Evolutionary conservation across 768 basidiomycete species (phyloP).

Genomic region (Auriscalpium microsporum): DNA sequence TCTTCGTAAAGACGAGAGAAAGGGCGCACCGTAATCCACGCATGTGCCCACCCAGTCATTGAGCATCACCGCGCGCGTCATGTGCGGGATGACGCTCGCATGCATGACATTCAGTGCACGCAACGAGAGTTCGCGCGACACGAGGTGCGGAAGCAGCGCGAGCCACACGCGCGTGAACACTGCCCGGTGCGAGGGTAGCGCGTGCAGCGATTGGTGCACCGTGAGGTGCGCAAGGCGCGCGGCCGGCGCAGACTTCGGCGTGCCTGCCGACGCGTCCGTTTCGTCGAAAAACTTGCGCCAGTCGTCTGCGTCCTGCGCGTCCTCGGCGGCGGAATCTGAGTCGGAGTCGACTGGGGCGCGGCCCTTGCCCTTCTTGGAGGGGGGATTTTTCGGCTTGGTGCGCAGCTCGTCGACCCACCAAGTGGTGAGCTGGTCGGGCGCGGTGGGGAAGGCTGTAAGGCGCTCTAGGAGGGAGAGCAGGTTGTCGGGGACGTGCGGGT

Average conservation of each 20-base stretch:
- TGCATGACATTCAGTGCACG: constrained; percentile 75
- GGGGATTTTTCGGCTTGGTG: constrained; percentile 43
- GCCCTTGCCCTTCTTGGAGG: constrained; percentile 25
- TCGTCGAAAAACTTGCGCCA: constrained; percentile 86
- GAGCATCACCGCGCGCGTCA: constrained; percentile 68
- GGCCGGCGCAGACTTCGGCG: constrained; percentile 29
- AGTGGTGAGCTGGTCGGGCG: constrained; percentile 53
- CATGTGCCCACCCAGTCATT: constrained; percentile 90
- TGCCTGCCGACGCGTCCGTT: constrained; percentile 27
- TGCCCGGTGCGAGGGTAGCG: constrained; percentile 66
- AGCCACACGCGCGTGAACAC: constrained; percentile 83
- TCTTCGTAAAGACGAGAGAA: no score
- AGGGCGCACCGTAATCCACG: constrained; percentile 63
- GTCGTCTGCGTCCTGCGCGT: constrained; percentile 41
- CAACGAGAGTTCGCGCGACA: constrained; percentile 35
- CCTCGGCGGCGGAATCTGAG: constrained; percentile 23
- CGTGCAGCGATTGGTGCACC: constrained; percentile 69
- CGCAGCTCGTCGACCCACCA: constrained; percentile 77
- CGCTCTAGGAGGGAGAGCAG: constrained; percentile 58
- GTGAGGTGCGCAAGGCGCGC: constrained; percentile 57
- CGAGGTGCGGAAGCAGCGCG: constrained; percentile 51
- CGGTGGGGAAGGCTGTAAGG: constrained; percentile 67
- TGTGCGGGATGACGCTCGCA: constrained; percentile 71
- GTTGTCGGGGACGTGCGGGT: constrained; percentile 38
- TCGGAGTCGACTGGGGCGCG: constrained; percentile 16